These are phyloP conservation scores for Alternaria solani DNA, from an alignment of 2,329 filamentous ascomycete species.

Conservation along the genomic window DNA sequence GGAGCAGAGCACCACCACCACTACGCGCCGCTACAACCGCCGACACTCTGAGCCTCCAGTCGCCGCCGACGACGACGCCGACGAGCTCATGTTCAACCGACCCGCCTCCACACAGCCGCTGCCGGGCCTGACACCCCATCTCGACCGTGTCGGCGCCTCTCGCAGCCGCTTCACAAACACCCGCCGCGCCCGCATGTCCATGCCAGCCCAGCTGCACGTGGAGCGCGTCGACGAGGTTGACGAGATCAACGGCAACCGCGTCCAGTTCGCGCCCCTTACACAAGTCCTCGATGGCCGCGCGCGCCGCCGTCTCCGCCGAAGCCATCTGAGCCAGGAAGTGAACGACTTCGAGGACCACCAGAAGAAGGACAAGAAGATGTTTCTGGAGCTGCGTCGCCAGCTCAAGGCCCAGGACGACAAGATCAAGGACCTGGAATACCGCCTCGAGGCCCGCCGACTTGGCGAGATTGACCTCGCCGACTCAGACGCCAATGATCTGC, in stretches of 20 bases:
- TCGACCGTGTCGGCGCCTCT: slow-evolving; percentile 39
- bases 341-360: slow-evolving; percentile 50
- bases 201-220: slow-evolving; percentile 46
- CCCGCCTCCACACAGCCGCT: slow-evolving; percentile 38
- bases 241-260: slow-evolving; percentile 26
- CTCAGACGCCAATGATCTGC: slow-evolving; percentile 44
- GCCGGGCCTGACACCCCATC: slow-evolving; percentile 44
- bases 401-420: slow-evolving; percentile 49
- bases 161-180: slow-evolving; percentile 35
- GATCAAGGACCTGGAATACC: slow-evolving; percentile 49
- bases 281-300: slow-evolving; percentile 44
- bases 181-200: slow-evolving; percentile 45
- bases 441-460: slow-evolving; percentile 47
- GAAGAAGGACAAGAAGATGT: slow-evolving; percentile 49
- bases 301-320: slow-evolving; percentile 52
- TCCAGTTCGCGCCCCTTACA: slow-evolving; percentile 48
- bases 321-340: slow-evolving; percentile 53
- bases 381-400: slow-evolving; percentile 49
- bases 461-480: slow-evolving; percentile 51
- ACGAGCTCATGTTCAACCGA: slow-evolving; percentile 25
- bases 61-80: slow-evolving; percentile 23
- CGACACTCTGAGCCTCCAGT: slow-evolving; percentile 48
- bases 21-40: slow-evolving; percentile 34
- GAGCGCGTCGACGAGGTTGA: slow-evolving; percentile 37
- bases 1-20: slow-evolving; percentile 22